Percentiles rank a stretch among this genome's conserved stretches.
Evolutionary conservation across 495 filamentous ascomycete species (phyloP).

Genomic region (Aspergillus ellipticus): DNA sequence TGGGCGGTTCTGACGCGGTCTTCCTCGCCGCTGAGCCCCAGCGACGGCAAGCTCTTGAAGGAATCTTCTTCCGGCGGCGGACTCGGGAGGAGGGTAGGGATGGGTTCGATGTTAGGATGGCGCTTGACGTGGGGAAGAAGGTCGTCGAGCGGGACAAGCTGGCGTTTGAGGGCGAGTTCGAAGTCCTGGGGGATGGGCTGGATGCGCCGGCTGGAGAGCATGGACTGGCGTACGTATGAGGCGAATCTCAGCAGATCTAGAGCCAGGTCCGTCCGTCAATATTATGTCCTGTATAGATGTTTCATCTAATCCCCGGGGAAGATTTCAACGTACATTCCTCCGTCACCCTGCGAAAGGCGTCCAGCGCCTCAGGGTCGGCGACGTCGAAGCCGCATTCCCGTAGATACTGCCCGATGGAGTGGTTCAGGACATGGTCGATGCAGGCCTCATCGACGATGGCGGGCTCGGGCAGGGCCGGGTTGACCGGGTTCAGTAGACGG

Average conservation of each 20-base stretch:
- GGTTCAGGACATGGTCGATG: conserved; percentile 51
- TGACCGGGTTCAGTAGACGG: conserved; percentile 29
- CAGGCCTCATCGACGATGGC: conserved; percentile 42
- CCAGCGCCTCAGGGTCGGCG: conserved; percentile 54
- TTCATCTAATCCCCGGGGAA: background rate
- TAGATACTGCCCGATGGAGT: conserved; percentile 53
- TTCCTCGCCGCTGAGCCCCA: conserved; percentile 52
- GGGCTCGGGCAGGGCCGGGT: conserved; percentile 30
- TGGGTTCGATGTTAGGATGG: conserved; percentile 27
- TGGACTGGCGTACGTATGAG: conserved; percentile 54
- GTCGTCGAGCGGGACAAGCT: conserved; percentile 32
- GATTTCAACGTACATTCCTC: conserved; percentile 59
- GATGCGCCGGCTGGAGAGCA: conserved; percentile 57
- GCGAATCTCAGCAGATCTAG: conserved; percentile 58
- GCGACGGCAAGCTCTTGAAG: conserved; percentile 38
- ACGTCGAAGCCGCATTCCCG: conserved; percentile 55
- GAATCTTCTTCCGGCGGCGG: conserved; percentile 46
- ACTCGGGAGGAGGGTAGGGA: conserved; percentile 37
- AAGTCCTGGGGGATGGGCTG: conserved; percentile 67
- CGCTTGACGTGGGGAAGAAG: conserved; percentile 38
- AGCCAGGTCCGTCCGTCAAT: conserved; percentile 12
- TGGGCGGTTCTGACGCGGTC: conserved; percentile 49
- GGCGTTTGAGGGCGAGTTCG: conserved; percentile 53
- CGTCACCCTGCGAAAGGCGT: conserved; percentile 50
- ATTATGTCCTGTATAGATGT: background rate